phyloP scores from a whole-genome alignment of 352 stramenopile genomes.

The Phytophthora pluvialis region DNA sequence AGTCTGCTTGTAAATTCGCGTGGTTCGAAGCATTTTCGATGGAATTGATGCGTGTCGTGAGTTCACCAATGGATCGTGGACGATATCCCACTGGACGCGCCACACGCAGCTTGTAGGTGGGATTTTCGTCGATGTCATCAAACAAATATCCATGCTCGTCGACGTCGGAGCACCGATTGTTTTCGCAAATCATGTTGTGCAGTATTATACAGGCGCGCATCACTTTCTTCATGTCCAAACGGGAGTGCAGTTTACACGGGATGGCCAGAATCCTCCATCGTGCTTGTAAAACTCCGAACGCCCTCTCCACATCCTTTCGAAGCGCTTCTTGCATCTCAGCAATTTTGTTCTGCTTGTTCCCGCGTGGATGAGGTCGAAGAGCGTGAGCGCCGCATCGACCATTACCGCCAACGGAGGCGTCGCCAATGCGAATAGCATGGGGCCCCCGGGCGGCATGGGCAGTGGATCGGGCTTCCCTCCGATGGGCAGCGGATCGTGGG shows the following conservation, averaged over 20 bases:
- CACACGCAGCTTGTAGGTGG: background rate
- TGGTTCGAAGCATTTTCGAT: slow-evolving; percentile 7
- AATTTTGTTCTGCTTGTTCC: background rate
- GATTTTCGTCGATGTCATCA: background rate
- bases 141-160: slow-evolving; percentile 1
- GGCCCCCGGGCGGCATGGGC: slow-evolving; percentile 5
- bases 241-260: slow-evolving; percentile 1
- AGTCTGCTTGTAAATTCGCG: background rate
- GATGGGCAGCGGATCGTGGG: slow-evolving; percentile 14
- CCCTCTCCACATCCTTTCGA: slow-evolving; percentile 1
- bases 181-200: slow-evolving; percentile 8
- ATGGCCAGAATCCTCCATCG: slow-evolving; percentile 5
- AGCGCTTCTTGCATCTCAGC: background rate
- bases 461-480: slow-evolving; percentile 19
- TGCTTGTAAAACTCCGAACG: slow-evolving; percentile 3
- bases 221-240: slow-evolving; percentile 4
- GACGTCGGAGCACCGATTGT: background rate
- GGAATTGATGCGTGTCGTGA: background rate
- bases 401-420: slow-evolving; percentile 32
- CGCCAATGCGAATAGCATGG: slow-evolving; percentile 24
- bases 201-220: slow-evolving; percentile 6
- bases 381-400: slow-evolving; percentile 33
- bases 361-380: slow-evolving; percentile 18
- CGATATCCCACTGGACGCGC: background rate
- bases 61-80: slow-evolving; percentile 3